A percentile compares a stretch with the other conserved stretches of the same genome.
These are phyloP conservation scores for Cochlearia excelsa DNA, from an alignment of 345 rosid genomes.

Conservation along the genomic window DNA sequence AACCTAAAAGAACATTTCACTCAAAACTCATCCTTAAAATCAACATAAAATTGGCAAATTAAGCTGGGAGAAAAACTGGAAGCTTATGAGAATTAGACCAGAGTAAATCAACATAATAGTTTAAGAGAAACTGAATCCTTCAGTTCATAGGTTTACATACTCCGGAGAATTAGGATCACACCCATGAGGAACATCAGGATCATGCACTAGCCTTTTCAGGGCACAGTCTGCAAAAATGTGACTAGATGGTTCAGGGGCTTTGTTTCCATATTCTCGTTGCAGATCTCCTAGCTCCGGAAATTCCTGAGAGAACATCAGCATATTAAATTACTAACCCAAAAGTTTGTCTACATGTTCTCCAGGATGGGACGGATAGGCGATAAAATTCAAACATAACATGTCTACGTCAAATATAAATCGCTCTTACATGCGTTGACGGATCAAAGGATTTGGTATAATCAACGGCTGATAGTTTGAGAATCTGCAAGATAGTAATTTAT, in stretches of 20 bases:
- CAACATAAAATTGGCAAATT: constrained; percentile 1
- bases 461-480: constrained; percentile 69
- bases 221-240: constrained; percentile 41
- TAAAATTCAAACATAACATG: constrained; percentile 1
- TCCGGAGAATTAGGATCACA: constrained; percentile 72
- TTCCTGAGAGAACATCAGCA: constrained; percentile 42
- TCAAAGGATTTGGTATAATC: constrained; percentile 68
- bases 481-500: constrained; percentile 45
- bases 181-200: constrained; percentile 77
- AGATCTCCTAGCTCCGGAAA: constrained; percentile 70
- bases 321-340: constrained; percentile 17
- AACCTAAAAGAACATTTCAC: constrained; percentile 49
- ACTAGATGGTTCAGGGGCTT: constrained; percentile 48
- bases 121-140: constrained; percentile 5
- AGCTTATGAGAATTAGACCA: constrained; percentile 57
- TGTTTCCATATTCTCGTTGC: constrained; percentile 59
- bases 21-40: constrained; percentile 21
- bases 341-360: constrained; percentile 3
- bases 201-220: constrained; percentile 60
- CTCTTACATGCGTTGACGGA: constrained; percentile 79
- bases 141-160: constrained; percentile 45
- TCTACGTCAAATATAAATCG: constrained; percentile 4
- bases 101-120: constrained; percentile 44
- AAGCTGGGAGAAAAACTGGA: constrained; percentile 15
- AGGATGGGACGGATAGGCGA: constrained; percentile 8